Conservation (phyloP, 768 basidiomycete species). For the Macrocybe gigantea region DNA sequence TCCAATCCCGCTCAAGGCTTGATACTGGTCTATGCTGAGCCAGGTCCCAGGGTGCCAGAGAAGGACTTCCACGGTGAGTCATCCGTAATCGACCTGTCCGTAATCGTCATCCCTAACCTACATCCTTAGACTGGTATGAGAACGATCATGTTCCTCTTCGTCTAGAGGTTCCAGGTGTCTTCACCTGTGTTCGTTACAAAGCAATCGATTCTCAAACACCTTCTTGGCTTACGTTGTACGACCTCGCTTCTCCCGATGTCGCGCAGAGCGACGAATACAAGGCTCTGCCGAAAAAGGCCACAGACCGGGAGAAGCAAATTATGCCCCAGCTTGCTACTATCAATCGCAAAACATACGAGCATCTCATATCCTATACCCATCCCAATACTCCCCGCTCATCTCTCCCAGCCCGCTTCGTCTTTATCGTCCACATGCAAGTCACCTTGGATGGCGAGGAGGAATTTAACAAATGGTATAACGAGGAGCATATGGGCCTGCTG, state of each 20-base stretch:
- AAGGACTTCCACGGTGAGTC: slow-evolving; percentile 20
- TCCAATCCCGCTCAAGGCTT: slow-evolving; percentile 6
- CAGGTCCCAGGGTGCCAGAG: slow-evolving; percentile 13
- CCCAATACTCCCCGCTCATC: slow-evolving; percentile 9
- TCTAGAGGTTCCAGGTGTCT: slow-evolving; percentile 18
- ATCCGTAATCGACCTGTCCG: neutral
- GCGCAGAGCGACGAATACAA: slow-evolving; percentile 15
- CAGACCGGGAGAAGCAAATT: slow-evolving; percentile 17
- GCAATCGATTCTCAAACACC: slow-evolving; percentile 20
- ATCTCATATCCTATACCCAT: slow-evolving; percentile 8
- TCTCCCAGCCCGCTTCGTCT: slow-evolving; percentile 13
- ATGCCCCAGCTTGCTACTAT: slow-evolving; percentile 15
- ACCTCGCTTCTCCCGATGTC: slow-evolving; percentile 16
- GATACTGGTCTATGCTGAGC: slow-evolving; percentile 10
- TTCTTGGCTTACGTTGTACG: slow-evolving; percentile 23
- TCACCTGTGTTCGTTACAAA: slow-evolving; percentile 19
- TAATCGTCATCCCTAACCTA: neutral
- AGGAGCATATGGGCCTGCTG: slow-evolving; percentile 20
- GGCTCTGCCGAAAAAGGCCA: slow-evolving; percentile 13
- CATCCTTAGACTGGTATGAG: slow-evolving; percentile 24
- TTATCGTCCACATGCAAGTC: slow-evolving; percentile 12
- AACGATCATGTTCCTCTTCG: slow-evolving; percentile 24
- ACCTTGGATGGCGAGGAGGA: slow-evolving; percentile 17
- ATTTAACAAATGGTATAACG: slow-evolving; percentile 24
- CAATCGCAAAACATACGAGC: slow-evolving; percentile 19